A percentile compares a stretch with the other conserved stretches of the same genome.
Evolutionary conservation across 2,329 filamentous ascomycete species (phyloP).

Genomic region (Teratosphaeriaceae sp.): DNA sequence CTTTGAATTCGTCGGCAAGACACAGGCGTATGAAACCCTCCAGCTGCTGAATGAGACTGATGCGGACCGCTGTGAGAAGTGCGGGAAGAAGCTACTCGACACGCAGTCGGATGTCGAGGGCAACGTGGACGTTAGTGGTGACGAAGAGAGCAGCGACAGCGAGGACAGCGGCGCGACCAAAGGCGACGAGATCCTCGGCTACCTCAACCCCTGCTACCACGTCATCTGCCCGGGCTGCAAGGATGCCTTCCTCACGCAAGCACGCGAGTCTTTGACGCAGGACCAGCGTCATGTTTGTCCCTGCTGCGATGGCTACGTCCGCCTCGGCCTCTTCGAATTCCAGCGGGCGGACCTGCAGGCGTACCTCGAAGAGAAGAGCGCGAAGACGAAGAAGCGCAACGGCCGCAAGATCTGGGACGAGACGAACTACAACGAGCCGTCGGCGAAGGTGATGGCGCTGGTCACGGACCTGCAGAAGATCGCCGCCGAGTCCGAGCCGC

Average conservation of each 20-base stretch:
- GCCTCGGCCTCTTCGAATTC: conserved; percentile 73
- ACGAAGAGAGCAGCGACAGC: conserved; percentile 51
- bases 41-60: conserved; percentile 77
- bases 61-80: conserved; percentile 65
- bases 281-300: conserved; percentile 56
- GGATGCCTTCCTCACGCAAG: conserved; percentile 46
- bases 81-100: conserved; percentile 53
- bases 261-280: conserved; percentile 22
- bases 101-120: conserved; percentile 44
- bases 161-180: conserved; percentile 33
- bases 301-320: conserved; percentile 59
- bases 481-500: conserved; percentile 54
- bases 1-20: conserved; percentile 53
- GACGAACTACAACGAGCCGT: conserved; percentile 71
- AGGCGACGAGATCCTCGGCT: conserved; percentile 50
- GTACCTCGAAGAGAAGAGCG: conserved; percentile 42
- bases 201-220: conserved; percentile 83
- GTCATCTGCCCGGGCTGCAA: conserved; percentile 74
- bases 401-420: conserved; percentile 53
- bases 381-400: conserved; percentile 45
- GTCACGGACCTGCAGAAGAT: conserved; percentile 63
- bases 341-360: conserved; percentile 94
- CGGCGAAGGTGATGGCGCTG: conserved; percentile 84
- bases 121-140: conserved; percentile 33
- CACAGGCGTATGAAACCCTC: conserved; percentile 79